Conservation (phyloP, 2,329 filamentous ascomycete species). For the Phialocephala sp. region DNA sequence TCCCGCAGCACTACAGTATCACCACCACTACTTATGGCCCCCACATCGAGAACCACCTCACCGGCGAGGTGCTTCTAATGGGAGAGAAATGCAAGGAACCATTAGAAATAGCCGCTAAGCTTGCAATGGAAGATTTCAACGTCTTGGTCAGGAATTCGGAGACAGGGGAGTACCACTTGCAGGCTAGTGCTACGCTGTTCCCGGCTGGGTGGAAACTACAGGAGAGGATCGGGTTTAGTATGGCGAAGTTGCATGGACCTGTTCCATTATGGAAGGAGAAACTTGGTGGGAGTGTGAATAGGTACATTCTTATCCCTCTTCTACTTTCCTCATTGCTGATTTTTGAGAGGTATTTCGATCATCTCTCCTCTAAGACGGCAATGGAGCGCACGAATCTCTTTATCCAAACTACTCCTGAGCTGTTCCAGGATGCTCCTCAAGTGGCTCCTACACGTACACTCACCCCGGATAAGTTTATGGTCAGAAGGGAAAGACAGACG, state of each 20-base stretch:
- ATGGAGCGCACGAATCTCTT: conserved; percentile 58
- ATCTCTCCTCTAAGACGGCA: conserved; percentile 48
- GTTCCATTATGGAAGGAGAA: conserved; percentile 57
- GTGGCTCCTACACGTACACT: conserved; percentile 40
- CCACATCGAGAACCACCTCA: conserved; percentile 50
- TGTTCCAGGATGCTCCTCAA: conserved; percentile 52
- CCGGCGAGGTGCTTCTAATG: conserved; percentile 50
- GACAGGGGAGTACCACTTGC: conserved; percentile 53
- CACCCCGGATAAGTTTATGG: conserved; percentile 48
- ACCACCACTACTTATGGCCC: conserved; percentile 40
- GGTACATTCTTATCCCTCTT: conserved; percentile 42
- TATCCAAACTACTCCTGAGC: conserved; percentile 52
- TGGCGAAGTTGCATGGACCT: conserved; percentile 52
- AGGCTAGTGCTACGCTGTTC: conserved; percentile 58
- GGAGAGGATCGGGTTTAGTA: conserved; percentile 54
- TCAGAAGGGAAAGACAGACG: conserved; percentile 56
- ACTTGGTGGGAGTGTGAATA: conserved; percentile 49
- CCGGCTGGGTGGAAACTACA: conserved; percentile 57
- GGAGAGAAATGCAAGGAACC: conserved; percentile 47
- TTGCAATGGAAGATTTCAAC: conserved; percentile 58
- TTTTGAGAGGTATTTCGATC: conserved; percentile 48
- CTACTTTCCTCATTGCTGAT: background rate
- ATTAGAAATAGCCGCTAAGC: conserved; percentile 54
- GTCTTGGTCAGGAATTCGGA: conserved; percentile 51
- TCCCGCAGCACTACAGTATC: conserved; percentile 50